Conservation (phyloP, 1,284 basidiomycete genomes). For the Cryptococcus wingfieldii region DNA sequence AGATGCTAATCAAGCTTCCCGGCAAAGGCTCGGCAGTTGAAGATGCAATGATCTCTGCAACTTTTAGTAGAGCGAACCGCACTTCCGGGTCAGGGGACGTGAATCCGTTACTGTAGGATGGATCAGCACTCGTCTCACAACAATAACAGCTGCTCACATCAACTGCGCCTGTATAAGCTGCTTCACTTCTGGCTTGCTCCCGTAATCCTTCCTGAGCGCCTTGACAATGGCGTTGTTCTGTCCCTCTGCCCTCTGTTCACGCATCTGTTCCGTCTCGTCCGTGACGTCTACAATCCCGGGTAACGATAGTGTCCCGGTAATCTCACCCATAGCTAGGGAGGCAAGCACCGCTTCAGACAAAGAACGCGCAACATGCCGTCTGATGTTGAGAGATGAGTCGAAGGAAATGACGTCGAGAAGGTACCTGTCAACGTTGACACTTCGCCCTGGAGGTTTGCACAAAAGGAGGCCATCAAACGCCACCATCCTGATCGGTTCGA, state of each 20-base stretch:
- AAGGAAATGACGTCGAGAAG: constrained; percentile 82
- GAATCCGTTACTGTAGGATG: constrained; percentile 24
- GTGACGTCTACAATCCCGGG: constrained; percentile 33
- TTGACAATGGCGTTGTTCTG: constrained; percentile 59
- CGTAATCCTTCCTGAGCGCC: constrained; percentile 78
- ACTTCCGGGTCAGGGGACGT: constrained; percentile 73
- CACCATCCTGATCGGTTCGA: constrained; percentile 79
- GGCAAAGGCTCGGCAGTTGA: constrained; percentile 78
- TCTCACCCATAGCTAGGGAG: constrained; percentile 82
- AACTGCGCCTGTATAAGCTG: constrained; percentile 48
- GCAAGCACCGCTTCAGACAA: constrained; percentile 84
- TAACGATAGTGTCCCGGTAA: constrained; percentile 51
- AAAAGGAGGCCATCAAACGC: constrained; percentile 93
- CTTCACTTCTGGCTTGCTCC: constrained; percentile 67
- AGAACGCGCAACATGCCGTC: constrained; percentile 78
- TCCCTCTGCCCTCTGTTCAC: constrained; percentile 22
- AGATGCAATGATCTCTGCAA: constrained; percentile 83
- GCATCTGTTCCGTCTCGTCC: constrained; percentile 20
- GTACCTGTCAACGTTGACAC: constrained; percentile 66
- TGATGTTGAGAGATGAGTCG: constrained; percentile 76
- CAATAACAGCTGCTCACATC: constrained; percentile 19
- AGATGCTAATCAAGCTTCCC: constrained; percentile 76
- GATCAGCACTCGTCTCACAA: background rate
- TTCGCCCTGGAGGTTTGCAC: constrained; percentile 60
- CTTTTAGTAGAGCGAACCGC: constrained; percentile 83